phyloP scores from a whole-genome alignment of 345 rosid genomes.

The Reutealis trisperma region DNA sequence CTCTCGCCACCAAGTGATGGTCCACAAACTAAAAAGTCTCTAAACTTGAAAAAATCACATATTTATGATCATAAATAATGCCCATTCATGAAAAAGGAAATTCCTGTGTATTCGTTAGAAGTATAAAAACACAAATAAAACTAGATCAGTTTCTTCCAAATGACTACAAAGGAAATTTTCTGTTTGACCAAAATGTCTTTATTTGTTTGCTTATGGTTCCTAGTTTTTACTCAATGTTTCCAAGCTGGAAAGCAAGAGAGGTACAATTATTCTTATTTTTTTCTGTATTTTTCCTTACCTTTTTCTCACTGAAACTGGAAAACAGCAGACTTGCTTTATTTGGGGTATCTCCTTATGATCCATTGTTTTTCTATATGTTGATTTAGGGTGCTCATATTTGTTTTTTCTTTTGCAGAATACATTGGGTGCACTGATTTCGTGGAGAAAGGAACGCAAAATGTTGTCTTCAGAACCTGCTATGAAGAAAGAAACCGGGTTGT shows the following conservation, averaged over 20 bases:
- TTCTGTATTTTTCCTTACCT: not conserved
- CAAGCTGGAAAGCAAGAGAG: not conserved
- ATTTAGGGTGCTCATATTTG: not conserved
- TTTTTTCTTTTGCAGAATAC: conserved; percentile 41
- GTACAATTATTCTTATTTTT: not conserved
- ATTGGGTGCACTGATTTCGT: conserved; percentile 70
- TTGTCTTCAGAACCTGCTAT: conserved; percentile 79
- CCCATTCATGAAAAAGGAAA: not conserved
- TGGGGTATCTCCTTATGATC: not conserved
- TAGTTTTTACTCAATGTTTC: not conserved
- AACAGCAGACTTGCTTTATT: not conserved
- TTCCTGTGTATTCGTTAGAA: not conserved
- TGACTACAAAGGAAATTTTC: not conserved
- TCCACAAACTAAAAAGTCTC: no score
- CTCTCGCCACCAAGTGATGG: no score
- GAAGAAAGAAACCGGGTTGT: conserved; percentile 65
- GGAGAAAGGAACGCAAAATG: conserved; percentile 78
- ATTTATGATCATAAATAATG: not conserved
- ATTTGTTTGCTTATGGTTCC: not conserved
- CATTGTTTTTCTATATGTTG: not conserved
- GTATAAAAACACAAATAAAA: not conserved
- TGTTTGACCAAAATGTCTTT: not conserved
- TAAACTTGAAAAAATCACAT: no score
- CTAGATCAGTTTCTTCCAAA: not conserved
- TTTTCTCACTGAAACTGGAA: not conserved